A percentile compares a stretch with the other conserved stretches of the same genome.
Conservation (phyloP, 495 filamentous ascomycete genomes). For the Bacidia rubella region DNA sequence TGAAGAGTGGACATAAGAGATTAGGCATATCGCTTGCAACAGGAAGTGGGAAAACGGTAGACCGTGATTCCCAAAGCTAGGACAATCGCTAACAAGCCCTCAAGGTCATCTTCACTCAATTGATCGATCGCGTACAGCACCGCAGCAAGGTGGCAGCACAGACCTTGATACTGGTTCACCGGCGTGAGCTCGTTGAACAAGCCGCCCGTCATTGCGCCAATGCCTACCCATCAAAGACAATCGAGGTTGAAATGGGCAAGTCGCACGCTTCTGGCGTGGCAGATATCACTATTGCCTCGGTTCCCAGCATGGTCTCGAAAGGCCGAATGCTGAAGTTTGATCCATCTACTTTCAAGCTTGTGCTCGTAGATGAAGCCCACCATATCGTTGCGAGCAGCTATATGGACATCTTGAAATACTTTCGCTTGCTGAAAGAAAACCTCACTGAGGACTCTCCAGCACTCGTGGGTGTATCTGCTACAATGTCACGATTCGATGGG, state of each 20-base stretch:
- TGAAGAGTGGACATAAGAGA: slow-evolving; percentile 62
- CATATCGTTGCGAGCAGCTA: slow-evolving; percentile 84
- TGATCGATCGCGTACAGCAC: slow-evolving; percentile 65
- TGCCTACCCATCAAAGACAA: slow-evolving; percentile 61
- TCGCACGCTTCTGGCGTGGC: slow-evolving; percentile 58
- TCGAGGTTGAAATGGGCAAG: slow-evolving; percentile 86
- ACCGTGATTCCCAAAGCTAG: slow-evolving; percentile 7
- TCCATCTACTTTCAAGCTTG: slow-evolving; percentile 65
- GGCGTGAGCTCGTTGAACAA: slow-evolving; percentile 91
- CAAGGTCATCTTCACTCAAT: slow-evolving; percentile 88
- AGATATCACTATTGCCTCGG: slow-evolving; percentile 89
- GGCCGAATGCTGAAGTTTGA: slow-evolving; percentile 73
- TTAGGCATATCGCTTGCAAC: slow-evolving; percentile 85
- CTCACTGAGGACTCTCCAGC: slow-evolving; percentile 40
- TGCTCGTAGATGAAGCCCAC: slow-evolving; percentile 96
- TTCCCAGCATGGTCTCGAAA: slow-evolving; percentile 62
- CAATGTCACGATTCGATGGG: slow-evolving; percentile 79
- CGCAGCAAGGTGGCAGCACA: slow-evolving; percentile 46
- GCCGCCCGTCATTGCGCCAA: slow-evolving; percentile 68
- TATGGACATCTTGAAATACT: slow-evolving; percentile 55
- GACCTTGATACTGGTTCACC: slow-evolving; percentile 84
- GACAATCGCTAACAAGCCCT: background rate
- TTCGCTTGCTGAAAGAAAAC: slow-evolving; percentile 47
- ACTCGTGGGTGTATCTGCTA: slow-evolving; percentile 87
- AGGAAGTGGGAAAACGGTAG: slow-evolving; percentile 85